Evolutionary conservation across 208 protist genomes (phyloP), one percentile per base, ranked within the genome.

Genomic region (Novymonas esmeraldas): DNA sequence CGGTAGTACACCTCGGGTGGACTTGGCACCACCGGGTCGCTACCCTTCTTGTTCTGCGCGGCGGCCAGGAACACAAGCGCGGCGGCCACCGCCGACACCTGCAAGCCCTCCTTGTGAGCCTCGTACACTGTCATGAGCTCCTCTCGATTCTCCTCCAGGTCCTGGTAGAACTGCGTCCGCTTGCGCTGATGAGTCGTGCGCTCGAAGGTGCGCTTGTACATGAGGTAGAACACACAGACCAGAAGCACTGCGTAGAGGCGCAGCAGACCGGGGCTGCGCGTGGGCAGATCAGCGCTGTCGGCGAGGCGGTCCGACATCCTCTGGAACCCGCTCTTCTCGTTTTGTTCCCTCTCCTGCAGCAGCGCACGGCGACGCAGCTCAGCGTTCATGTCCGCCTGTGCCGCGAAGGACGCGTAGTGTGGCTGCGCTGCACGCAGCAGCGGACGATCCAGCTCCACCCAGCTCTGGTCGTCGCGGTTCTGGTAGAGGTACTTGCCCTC

Each of bases 401-500:
- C 84, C 2, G 79, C 50, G 46, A 90, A 92, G 13, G 85, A 90
- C 14, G 77, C 70, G 60, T 95, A 95, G 20, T 80, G 86, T 1
- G 89, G 80, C 62, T 90, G 81, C 26, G 83, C 62, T n/a, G 78
- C 76, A 9, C 67, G 63, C 38, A 93, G 60, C 49, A 95, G 73
- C 3, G 84, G 84, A 0, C 71, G 58, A 31, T 90, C 75, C 28
- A 95, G 80, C 68, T 86, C 76, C 28, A 92, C 84, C 87, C 89
- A 95, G n/a, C 49, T 82, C 16, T 83, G 75, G 42, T 91, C 81
- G 56, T 93, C 86, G 22, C 89, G 81, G 58, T 75, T 92, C 41
- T 95, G 84, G 41, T 95, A 95, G 69, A 90, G 68, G 48, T 84
- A 95, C 59, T 78, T 87, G 10, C 89, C 89, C 2, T 45, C 49